Evolutionary conservation across 2,329 filamentous ascomycete genomes (phyloP).

Genomic region (Xylaria sp.): DNA sequence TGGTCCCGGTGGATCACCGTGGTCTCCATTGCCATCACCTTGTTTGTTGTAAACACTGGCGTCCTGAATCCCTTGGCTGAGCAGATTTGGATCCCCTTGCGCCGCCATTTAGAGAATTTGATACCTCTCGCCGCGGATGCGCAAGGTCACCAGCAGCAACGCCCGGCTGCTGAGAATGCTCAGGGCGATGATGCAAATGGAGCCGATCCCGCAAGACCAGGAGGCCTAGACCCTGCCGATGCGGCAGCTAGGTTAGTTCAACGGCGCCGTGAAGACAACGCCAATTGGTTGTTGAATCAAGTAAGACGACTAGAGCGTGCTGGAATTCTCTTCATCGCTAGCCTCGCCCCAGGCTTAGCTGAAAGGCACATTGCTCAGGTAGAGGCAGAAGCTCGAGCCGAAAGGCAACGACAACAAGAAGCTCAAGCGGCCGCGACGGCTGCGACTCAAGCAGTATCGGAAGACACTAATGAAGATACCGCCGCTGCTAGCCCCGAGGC

Average conservation of each 20-base stretch:
- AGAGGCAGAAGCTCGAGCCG: conserved; percentile 62
- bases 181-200: conserved; percentile 45
- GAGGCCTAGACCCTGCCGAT: conserved; percentile 57
- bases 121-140: conserved; percentile 62
- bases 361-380: conserved; percentile 72
- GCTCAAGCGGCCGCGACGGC: conserved; percentile 54
- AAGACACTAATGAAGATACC: conserved; percentile 22
- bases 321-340: conserved; percentile 71
- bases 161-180: conserved; percentile 44
- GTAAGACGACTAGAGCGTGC: conserved; percentile 68
- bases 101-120: conserved; percentile 68
- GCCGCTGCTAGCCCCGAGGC: conserved; percentile 12
- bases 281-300: conserved; percentile 62
- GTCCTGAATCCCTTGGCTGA: conserved; percentile 66
- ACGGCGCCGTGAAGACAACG: conserved; percentile 57
- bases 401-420: conserved; percentile 58
- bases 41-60: conserved; percentile 71
- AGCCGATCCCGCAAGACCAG: conserved; percentile 45
- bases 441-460: conserved; percentile 42
- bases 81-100: conserved; percentile 66
- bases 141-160: conserved; percentile 42
- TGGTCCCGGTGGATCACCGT: conserved; percentile 70
- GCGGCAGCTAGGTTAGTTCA: conserved; percentile 66
- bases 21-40: conserved; percentile 62
- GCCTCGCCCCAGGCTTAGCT: conserved; percentile 72